Conservation (phyloP, 257 asterid genomes). For the Paraleonurus japonicus region DNA sequence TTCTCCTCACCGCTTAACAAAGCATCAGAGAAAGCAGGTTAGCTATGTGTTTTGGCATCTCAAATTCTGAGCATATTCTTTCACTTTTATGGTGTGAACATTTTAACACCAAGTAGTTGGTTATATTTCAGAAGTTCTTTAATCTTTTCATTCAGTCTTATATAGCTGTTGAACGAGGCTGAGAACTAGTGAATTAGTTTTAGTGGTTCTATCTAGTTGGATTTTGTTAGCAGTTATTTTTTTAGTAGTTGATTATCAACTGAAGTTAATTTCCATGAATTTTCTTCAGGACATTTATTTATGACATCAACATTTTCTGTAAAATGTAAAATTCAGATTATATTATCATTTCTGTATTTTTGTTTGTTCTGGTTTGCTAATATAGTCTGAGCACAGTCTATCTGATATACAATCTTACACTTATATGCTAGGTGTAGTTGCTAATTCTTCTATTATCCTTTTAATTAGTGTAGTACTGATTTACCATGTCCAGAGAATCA, state of each 20-base stretch:
- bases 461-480: slow-evolving; percentile 20
- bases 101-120: not conserved
- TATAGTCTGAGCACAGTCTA: not conserved
- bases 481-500: slow-evolving; percentile 50
- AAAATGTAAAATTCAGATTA: not conserved
- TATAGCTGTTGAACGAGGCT: slow-evolving; percentile 14
- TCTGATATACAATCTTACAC: slow-evolving; percentile 20
- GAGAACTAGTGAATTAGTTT: slow-evolving; percentile 9
- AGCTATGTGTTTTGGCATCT: slow-evolving; percentile 26
- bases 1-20: slow-evolving; percentile 30
- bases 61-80: slow-evolving; percentile 19
- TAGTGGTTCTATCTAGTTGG: slow-evolving; percentile 1
- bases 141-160: slow-evolving; percentile 20
- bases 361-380: not conserved
- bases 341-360: not conserved
- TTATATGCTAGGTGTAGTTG: not conserved
- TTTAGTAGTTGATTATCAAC: not conserved
- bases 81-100: slow-evolving; percentile 6
- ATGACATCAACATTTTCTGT: not conserved
- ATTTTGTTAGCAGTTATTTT: slow-evolving; percentile 1
- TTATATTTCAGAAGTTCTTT: not conserved
- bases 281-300: not conserved
- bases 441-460: slow-evolving; percentile 11
- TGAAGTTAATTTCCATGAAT: slow-evolving; percentile 1
- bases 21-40: slow-evolving; percentile 44